phyloP scores from a whole-genome alignment of 2,329 filamentous ascomycete species.

The Cladophialophora yegresii region DNA sequence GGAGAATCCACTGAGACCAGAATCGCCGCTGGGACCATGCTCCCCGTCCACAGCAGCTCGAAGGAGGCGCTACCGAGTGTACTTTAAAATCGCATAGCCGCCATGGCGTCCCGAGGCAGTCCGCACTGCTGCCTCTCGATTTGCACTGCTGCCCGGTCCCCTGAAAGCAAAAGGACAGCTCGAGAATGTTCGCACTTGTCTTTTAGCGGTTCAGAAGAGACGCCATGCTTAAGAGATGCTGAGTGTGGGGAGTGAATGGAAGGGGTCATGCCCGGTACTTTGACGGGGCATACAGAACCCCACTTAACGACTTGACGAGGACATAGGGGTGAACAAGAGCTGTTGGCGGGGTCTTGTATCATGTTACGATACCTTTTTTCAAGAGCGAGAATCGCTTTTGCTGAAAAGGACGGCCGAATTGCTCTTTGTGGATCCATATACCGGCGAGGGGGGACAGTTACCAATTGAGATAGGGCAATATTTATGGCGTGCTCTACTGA shows the following conservation, averaged over 20 bases:
- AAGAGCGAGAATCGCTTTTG: constrained; percentile 3
- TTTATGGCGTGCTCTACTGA: neutral
- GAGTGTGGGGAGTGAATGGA: neutral
- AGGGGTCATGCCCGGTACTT: neutral
- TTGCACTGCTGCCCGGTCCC: neutral
- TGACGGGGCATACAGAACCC: constrained; percentile 21
- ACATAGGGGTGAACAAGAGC: constrained; percentile 8
- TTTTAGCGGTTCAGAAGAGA: neutral
- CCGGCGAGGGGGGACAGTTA: neutral
- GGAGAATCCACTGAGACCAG: neutral
- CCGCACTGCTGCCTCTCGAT: neutral
- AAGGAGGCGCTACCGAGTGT: neutral
- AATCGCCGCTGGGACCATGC: neutral
- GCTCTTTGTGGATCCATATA: neutral
- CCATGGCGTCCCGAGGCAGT: neutral
- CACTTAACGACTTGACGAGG: constrained; percentile 24
- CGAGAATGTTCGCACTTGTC: neutral
- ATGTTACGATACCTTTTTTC: constrained; percentile 19
- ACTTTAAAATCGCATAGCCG: too few relatives aligned
- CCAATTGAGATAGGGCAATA: neutral
- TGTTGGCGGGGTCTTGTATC: neutral
- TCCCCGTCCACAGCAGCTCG: neutral
- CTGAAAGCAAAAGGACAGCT: neutral
- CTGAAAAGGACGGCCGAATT: constrained; percentile 1
- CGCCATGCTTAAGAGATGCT: neutral